A percentile compares a stretch with the other conserved stretches of the same genome.
Evolutionary conservation across 371 early-diverging fungal species (phyloP).

Genomic region (Saksenaea vasiformis): DNA sequence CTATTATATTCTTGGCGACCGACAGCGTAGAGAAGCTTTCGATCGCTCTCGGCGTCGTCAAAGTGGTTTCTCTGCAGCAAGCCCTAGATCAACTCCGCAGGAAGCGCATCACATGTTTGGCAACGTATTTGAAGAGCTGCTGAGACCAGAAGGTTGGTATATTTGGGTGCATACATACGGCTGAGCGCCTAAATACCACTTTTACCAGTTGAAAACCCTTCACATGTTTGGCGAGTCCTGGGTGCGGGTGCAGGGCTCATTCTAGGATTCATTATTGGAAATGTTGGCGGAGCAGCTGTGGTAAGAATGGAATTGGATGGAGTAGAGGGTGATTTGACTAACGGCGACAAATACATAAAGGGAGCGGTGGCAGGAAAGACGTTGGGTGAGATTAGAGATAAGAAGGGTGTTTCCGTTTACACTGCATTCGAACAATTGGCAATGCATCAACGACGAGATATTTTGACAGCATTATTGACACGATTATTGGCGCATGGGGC

Average conservation of each 20-base stretch:
- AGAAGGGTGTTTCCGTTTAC: slow-evolving; percentile 47
- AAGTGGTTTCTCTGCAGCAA: slow-evolving; percentile 8
- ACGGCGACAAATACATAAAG: slow-evolving; percentile 11
- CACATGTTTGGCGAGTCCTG: slow-evolving; percentile 26
- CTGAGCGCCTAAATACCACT: background rate
- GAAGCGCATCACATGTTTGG: slow-evolving; percentile 33
- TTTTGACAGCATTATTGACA: slow-evolving; percentile 40
- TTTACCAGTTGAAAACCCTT: slow-evolving; percentile 33
- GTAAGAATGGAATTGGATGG: slow-evolving; percentile 16
- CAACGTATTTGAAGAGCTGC: slow-evolving; percentile 34
- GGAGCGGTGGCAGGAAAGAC: slow-evolving; percentile 29
- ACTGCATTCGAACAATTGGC: slow-evolving; percentile 42
- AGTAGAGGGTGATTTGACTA: background rate
- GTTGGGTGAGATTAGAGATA: slow-evolving; percentile 28
- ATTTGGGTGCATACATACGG: background rate
- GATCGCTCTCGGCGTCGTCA: slow-evolving; percentile 67
- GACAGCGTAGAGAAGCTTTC: slow-evolving; percentile 69
- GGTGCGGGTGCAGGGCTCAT: slow-evolving; percentile 33
- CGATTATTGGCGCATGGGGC: slow-evolving; percentile 42
- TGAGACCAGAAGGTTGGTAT: slow-evolving; percentile 31
- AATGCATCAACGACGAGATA: slow-evolving; percentile 35
- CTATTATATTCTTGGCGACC: slow-evolving; percentile 82
- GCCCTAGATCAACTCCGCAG: slow-evolving; percentile 4
- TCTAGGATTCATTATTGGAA: slow-evolving; percentile 36
- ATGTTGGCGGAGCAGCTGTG: slow-evolving; percentile 32